Percentiles rank a stretch among this genome's conserved stretches.
phyloP scores from a whole-genome alignment of 169 alveolate species.

The Plasmodium coatneyi region DNA sequence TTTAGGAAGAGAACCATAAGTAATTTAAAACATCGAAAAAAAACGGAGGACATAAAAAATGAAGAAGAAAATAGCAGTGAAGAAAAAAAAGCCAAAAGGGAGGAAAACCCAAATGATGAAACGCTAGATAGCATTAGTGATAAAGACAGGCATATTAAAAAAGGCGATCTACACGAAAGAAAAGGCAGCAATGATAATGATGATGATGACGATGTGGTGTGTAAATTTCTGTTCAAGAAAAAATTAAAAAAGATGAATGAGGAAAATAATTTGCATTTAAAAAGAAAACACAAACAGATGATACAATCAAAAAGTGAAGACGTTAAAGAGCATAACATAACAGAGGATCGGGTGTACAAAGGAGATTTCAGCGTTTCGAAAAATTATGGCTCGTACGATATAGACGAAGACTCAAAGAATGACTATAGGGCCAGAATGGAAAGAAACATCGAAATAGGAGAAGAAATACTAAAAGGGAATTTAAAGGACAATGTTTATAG shows the following conservation, averaged over 20 bases:
- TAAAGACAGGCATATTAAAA: conserved; percentile 6
- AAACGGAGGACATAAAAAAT: conserved; percentile 53
- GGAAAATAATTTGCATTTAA: conserved; percentile 40
- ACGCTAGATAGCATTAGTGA: not conserved
- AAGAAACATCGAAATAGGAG: conserved; percentile 87
- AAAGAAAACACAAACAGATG: conserved; percentile 48
- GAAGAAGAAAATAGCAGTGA: conserved; percentile 10
- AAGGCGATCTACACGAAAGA: conserved; percentile 1
- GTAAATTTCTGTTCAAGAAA: conserved; percentile 54
- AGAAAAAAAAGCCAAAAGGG: conserved; percentile 6
- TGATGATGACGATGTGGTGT: conserved; percentile 66
- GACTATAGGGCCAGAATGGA: conserved; percentile 89
- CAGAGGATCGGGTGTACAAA: conserved; percentile 64
- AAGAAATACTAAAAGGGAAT: conserved; percentile 84
- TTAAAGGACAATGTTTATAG: conserved; percentile 87
- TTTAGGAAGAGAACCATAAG: conserved; percentile 49
- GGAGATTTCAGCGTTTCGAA: conserved; percentile 59
- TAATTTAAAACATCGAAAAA: conserved; percentile 53
- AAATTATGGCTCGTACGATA: conserved; percentile 81
- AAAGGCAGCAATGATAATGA: not conserved
- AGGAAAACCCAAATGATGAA: conserved; percentile 12
- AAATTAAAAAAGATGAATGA: conserved; percentile 66
- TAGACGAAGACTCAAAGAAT: conserved; percentile 81
- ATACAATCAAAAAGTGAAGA: conserved; percentile 36
- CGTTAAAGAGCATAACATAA: conserved; percentile 57